Evolutionary conservation across 2,329 filamentous ascomycete species (phyloP).

Genomic region (Kalmusia sp.): DNA sequence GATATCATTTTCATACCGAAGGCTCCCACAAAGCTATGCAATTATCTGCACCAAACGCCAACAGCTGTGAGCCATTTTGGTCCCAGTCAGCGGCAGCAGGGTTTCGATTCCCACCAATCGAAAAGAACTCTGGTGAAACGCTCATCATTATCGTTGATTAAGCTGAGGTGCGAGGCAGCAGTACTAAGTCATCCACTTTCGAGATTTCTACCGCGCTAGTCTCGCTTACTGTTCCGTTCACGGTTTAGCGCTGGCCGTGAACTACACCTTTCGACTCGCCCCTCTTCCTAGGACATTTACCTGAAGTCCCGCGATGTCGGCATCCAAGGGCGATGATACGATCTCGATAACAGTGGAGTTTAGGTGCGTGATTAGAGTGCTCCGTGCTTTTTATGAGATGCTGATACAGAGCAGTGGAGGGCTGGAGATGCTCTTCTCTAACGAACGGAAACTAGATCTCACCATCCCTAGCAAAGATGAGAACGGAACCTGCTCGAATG

Average conservation of each 20-base stretch:
- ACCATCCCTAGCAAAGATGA: slow-evolving; percentile 69
- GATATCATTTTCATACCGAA: slow-evolving; percentile 60
- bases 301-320: slow-evolving; percentile 4
- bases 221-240: slow-evolving; percentile 31
- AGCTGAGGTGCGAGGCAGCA: slow-evolving; percentile 6
- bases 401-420: slow-evolving; percentile 68
- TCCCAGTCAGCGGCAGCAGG: slow-evolving; percentile 92
- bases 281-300: background rate
- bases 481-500: slow-evolving; percentile 67
- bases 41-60: slow-evolving; percentile 89
- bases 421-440: slow-evolving; percentile 90
- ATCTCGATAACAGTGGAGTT: slow-evolving; percentile 77
- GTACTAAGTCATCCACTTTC: slow-evolving; percentile 24
- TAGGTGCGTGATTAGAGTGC: slow-evolving; percentile 57
- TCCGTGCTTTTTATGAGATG: background rate
- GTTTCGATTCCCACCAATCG: slow-evolving; percentile 88
- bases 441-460: slow-evolving; percentile 76
- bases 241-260: slow-evolving; percentile 18
- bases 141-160: slow-evolving; percentile 35
- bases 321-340: slow-evolving; percentile 28
- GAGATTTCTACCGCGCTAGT: slow-evolving; percentile 41
- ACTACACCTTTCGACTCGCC: background rate
- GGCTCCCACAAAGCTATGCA: slow-evolving; percentile 91
- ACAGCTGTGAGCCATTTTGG: slow-evolving; percentile 63
- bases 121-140: slow-evolving; percentile 61